Evolutionary conservation across 441 rosid genomes (phyloP).

Genomic region (Theobroma grandiflorum): DNA sequence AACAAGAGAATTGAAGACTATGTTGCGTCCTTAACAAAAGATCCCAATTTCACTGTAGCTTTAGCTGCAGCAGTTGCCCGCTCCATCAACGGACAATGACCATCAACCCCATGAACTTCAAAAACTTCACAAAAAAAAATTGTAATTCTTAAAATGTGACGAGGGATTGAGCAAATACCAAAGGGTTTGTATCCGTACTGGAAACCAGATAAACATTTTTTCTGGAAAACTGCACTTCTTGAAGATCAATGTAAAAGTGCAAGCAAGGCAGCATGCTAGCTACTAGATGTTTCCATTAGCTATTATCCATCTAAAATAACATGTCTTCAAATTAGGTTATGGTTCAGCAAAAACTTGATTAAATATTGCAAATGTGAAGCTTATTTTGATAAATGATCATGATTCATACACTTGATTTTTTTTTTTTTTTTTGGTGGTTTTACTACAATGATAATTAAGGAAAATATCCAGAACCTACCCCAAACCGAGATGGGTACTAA

Average conservation of each 20-base stretch:
- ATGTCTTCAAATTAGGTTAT: slow-evolving; percentile 1
- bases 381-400: too few relatives aligned
- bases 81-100: slow-evolving; percentile 34
- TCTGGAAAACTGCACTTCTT: too few relatives aligned
- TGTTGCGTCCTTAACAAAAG: slow-evolving; percentile 36
- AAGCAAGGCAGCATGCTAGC: not conserved
- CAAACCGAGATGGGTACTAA: too few relatives aligned
- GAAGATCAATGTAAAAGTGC: too few relatives aligned
- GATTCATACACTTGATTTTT: too few relatives aligned
- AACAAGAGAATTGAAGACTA: slow-evolving; percentile 30
- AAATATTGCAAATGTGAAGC: too few relatives aligned
- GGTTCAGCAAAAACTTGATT: not conserved
- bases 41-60: slow-evolving; percentile 38
- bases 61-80: slow-evolving; percentile 42
- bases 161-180: not conserved
- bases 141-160: too few relatives aligned
- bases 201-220: too few relatives aligned
- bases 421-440: too few relatives aligned
- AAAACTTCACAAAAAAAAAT: not conserved
- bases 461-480: too few relatives aligned
- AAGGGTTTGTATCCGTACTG: not conserved
- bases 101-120: not conserved
- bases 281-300: not conserved
- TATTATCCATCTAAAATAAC: not conserved
- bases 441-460: too few relatives aligned